Base-by-base conservation (phyloP, 2,329 filamentous ascomycete genomes). In the Waltergamsia citrina region DNA sequence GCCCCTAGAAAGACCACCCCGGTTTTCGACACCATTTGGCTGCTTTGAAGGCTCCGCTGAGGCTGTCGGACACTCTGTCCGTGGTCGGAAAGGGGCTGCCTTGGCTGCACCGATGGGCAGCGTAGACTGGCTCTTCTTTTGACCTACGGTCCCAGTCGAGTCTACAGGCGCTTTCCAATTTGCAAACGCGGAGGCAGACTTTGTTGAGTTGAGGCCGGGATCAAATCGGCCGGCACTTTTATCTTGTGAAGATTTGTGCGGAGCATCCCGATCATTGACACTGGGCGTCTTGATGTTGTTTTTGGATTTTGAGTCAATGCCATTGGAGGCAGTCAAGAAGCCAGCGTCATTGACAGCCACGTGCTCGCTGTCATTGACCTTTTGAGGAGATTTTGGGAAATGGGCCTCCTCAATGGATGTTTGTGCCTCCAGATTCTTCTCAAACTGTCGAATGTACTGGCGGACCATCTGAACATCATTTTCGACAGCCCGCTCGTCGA, bases 401-500 rank as follows among this genome's bases (percentile, higher is more conserved):
- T 64, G 51, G 7, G 42, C 43, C 8, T 59, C 56, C 44, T 76
- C 71, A 34, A 59, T 60, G 12, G 54, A 54, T 4, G 65, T 45
- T 41, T 75, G 69, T 12, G 48, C 48, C 28, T 63, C 51, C 23
- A 65, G 52, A 15, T 60, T 60, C 19, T 51, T 51, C 43, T 74
- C 68, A 37, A 77, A 74, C 28, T 65, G 57, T 18, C 56, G 50
- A 36, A 77, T 66, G 21, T 63, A 62, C 16, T 57, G 51, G n/a
- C 57, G 53, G 37, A 73, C 47, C 23, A 56, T 48, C 23, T 56
- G 46, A 4, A 57, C 62, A 28, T 63, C 60, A 18, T 54, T 45
- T 39, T 67, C 60, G 49, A 74, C 65, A 22, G 60, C 53, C 40
- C 60, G 63, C 42, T 73, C 71, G 38, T 79, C 74, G 40, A 78